These are phyloP conservation scores for Penicillium angulare DNA, from an alignment of 495 filamentous ascomycete species.

Conservation along the genomic window DNA sequence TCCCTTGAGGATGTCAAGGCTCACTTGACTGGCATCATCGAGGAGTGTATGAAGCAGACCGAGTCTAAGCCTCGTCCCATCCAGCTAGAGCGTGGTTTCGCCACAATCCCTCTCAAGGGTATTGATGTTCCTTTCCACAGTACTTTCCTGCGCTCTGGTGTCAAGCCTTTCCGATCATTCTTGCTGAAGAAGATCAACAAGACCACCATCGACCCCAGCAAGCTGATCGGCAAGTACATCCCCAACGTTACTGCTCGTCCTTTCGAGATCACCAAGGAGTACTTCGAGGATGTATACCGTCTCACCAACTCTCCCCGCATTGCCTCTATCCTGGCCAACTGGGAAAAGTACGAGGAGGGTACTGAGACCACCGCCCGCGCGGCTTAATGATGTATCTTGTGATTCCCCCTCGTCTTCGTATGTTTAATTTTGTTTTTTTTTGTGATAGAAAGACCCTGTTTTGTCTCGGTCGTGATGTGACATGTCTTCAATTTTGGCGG, in stretches of 20 bases:
- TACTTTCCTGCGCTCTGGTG: slow-evolving; percentile 93
- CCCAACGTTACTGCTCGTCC: slow-evolving; percentile 96
- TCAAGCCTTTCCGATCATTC: slow-evolving; percentile 97
- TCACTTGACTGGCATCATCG: slow-evolving; percentile 82
- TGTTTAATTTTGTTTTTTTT: slow-evolving; percentile 16
- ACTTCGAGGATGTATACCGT: slow-evolving; percentile 96
- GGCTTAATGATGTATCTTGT: slow-evolving; percentile 15
- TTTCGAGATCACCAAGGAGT: slow-evolving; percentile 95
- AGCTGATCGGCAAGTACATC: slow-evolving; percentile 97
- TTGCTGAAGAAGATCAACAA: slow-evolving; percentile 99
- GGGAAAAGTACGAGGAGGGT: slow-evolving; percentile 63
- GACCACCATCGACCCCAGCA: slow-evolving; percentile 93
- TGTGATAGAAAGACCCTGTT: slow-evolving; percentile 24
- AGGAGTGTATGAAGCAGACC: slow-evolving; percentile 78
- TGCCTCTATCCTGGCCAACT: slow-evolving; percentile 83
- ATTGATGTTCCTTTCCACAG: slow-evolving; percentile 99
- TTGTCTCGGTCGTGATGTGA: slow-evolving; percentile 28
- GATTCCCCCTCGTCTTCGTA: slow-evolving; percentile 20
- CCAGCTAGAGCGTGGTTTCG: slow-evolving; percentile 88
- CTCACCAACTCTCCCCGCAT: slow-evolving; percentile 93
- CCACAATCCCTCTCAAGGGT: slow-evolving; percentile 92
- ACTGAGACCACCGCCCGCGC: slow-evolving; percentile 27
- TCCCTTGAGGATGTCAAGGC: slow-evolving; percentile 79
- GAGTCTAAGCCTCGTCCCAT: slow-evolving; percentile 84
- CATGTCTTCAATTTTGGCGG: slow-evolving; percentile 23